phyloP scores from a whole-genome alignment of 78 protist genomes.

The Dictyostelium brefeldianum region DNA sequence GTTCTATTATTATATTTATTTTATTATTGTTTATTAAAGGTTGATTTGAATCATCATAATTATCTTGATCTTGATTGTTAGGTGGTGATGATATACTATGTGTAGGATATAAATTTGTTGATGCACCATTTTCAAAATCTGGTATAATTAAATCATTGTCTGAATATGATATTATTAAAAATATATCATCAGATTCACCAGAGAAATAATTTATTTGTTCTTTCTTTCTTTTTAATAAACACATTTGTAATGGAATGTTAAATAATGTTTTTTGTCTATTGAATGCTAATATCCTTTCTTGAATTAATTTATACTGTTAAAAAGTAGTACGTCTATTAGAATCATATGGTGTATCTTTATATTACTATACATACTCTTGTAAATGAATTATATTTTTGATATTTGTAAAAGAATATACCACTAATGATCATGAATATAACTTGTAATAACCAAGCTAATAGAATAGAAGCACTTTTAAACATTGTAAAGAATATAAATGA shows the following conservation, averaged over 20 bases:
- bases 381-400: conserved; percentile 16
- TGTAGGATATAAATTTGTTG: neutral
- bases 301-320: conserved; percentile 7
- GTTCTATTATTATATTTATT: neutral
- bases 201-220: neutral
- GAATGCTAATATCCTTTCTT: neutral
- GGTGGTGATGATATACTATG: neutral
- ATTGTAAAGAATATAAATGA: conserved; percentile 5
- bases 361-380: neutral
- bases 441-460: neutral
- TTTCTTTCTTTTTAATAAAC: conserved; percentile 1
- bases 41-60: neutral
- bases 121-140: neutral
- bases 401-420: neutral
- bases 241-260: neutral
- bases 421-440: neutral
- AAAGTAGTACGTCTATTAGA: too few species aligned
- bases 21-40: neutral
- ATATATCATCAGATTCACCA: neutral
- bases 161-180: conserved; percentile 1
- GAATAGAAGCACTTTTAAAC: neutral
- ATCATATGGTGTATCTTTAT: neutral
- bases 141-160: neutral
- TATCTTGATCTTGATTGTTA: neutral
- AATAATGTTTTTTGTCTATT: neutral